These are phyloP conservation scores for Astragalus glycyphyllos DNA, from an alignment of 306 rosid species.

Conservation along the genomic window DNA sequence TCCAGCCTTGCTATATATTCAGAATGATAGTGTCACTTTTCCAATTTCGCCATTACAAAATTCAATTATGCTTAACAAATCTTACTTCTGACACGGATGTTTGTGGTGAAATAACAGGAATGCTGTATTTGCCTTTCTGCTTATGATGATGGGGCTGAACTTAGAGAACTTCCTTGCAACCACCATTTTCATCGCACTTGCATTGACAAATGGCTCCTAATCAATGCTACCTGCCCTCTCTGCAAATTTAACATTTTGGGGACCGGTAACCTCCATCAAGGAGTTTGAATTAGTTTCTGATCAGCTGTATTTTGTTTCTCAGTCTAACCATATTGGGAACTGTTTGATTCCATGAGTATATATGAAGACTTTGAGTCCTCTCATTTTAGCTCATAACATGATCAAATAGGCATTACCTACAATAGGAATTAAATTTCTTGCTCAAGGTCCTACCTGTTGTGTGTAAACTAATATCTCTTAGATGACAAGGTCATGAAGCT, in stretches of 20 bases:
- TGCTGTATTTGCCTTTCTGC: slow-evolving; percentile 81
- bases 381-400: slow-evolving; percentile 37
- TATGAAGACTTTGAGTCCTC: slow-evolving; percentile 22
- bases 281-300: slow-evolving; percentile 49
- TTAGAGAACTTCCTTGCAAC: slow-evolving; percentile 81
- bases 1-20: not conserved
- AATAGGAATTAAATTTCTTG: slow-evolving; percentile 12
- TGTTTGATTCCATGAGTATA: slow-evolving; percentile 34
- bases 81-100: slow-evolving; percentile 34
- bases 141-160: slow-evolving; percentile 70
- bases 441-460: not conserved
- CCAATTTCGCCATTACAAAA: not conserved
- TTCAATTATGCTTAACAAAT: not conserved
- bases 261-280: slow-evolving; percentile 44
- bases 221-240: slow-evolving; percentile 84
- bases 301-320: slow-evolving; percentile 29
- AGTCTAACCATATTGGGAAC: slow-evolving; percentile 19
- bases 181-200: slow-evolving; percentile 87
- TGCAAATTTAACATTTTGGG: slow-evolving; percentile 84
- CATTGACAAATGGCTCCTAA: slow-evolving; percentile 89
- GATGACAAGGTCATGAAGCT: slow-evolving; percentile 36
- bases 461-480: slow-evolving; percentile 13
- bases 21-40: slow-evolving; percentile 27
- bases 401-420: slow-evolving; percentile 6
- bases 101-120: slow-evolving; percentile 62